Percentiles rank a stretch among this genome's conserved stretches.
These are phyloP conservation scores for Mycosarcoma mackinlayi DNA, from an alignment of 1,284 basidiomycete species.

Conservation along the genomic window DNA sequence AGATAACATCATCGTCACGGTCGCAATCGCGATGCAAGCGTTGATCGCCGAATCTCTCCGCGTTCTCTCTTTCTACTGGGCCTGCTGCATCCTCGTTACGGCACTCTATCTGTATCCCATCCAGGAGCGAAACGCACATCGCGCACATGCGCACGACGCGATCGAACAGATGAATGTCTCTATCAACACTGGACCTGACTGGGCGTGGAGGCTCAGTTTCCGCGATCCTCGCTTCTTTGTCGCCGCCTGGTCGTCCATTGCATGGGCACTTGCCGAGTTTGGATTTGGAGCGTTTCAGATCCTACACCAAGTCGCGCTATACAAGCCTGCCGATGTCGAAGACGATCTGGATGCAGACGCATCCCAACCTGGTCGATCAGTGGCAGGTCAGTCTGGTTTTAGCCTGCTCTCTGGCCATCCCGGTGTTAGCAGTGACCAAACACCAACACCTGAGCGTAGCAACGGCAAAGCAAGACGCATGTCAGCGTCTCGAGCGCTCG, in stretches of 20 bases:
- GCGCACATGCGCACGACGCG: background rate
- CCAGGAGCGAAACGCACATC: slow-evolving; percentile 28
- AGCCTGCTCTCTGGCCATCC: slow-evolving; percentile 34
- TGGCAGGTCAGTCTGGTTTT: slow-evolving; percentile 31
- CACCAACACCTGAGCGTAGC: slow-evolving; percentile 17
- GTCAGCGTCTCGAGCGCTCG: slow-evolving; percentile 41
- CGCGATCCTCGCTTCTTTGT: slow-evolving; percentile 47
- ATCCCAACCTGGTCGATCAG: background rate
- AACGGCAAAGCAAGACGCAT: slow-evolving; percentile 36
- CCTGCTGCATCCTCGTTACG: slow-evolving; percentile 45
- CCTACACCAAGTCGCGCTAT: slow-evolving; percentile 43
- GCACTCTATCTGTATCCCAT: slow-evolving; percentile 44
- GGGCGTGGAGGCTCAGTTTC: slow-evolving; percentile 45
- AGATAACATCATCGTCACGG: slow-evolving; percentile 27
- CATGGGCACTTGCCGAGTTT: slow-evolving; percentile 43
- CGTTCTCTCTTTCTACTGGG: slow-evolving; percentile 46
- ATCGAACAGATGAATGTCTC: background rate
- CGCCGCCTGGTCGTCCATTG: slow-evolving; percentile 40
- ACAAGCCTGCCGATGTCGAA: slow-evolving; percentile 26
- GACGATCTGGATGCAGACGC: background rate
- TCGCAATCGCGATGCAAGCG: slow-evolving; percentile 40
- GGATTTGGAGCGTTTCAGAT: slow-evolving; percentile 44
- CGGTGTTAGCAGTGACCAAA: slow-evolving; percentile 9
- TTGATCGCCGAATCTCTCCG: slow-evolving; percentile 37
- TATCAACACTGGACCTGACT: slow-evolving; percentile 15